These are phyloP conservation scores for Capsicum baccatum DNA, from an alignment of 257 asterid genomes.

Conservation along the genomic window DNA sequence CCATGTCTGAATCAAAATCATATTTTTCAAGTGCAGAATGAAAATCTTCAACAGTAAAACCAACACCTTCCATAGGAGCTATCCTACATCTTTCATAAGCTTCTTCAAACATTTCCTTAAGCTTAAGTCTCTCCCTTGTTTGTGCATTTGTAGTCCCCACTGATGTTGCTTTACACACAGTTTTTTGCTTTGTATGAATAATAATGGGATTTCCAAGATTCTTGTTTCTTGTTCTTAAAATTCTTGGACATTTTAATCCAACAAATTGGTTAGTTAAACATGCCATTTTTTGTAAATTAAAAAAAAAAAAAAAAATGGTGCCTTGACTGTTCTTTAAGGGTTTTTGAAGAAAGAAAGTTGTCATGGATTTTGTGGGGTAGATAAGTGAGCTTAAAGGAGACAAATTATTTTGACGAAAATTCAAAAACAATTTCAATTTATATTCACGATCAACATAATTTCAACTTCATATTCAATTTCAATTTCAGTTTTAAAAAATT, in stretches of 20 bases:
- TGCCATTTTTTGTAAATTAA: constrained; percentile 48
- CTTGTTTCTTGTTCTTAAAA: constrained; percentile 42
- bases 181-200: constrained; percentile 34
- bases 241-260: constrained; percentile 71
- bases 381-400: neutral
- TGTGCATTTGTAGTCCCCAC: constrained; percentile 54
- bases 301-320: too few species aligned
- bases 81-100: constrained; percentile 87
- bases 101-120: constrained; percentile 85
- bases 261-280: constrained; percentile 73
- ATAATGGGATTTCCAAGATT: constrained; percentile 32
- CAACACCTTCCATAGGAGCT: constrained; percentile 77
- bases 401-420: too few species aligned
- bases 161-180: constrained; percentile 52
- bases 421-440: too few species aligned
- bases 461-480: too few species aligned
- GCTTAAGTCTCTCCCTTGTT: constrained; percentile 73
- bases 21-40: constrained; percentile 70
- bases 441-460: too few species aligned
- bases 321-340: neutral
- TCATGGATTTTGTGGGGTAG: neutral
- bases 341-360: neutral
- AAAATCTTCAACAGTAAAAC: constrained; percentile 81
- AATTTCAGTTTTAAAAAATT: too few species aligned
- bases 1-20: constrained; percentile 83